Conservation (phyloP, 352 stramenopile genomes). For the Blastocystis sp. region DNA sequence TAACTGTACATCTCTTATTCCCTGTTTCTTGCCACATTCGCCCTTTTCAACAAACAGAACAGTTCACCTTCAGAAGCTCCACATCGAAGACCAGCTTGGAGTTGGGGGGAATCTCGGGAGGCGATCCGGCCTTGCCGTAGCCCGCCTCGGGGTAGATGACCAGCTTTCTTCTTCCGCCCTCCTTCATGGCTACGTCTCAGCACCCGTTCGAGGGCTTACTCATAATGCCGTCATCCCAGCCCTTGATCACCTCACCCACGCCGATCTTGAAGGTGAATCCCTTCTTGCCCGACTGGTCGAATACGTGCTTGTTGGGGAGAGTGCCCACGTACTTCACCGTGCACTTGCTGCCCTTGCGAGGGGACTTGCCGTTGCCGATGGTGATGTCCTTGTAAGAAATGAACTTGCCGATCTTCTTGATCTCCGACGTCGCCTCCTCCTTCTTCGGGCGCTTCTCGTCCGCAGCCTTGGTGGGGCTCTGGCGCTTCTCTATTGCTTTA, state of each 20-base stretch:
- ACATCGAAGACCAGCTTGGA: constrained; percentile 86
- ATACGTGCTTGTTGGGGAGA: constrained; percentile 70
- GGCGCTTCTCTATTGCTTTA: constrained; percentile 41
- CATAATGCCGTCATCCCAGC: constrained; percentile 84
- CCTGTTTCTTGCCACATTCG: constrained; percentile 38
- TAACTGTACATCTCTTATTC: constrained; percentile 17
- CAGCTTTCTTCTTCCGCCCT: constrained; percentile 73
- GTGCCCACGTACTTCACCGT: constrained; percentile 70
- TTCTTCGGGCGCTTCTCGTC: constrained; percentile 60
- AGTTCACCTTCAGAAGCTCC: constrained; percentile 79
- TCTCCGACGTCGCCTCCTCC: not conserved
- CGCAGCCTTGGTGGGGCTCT: not conserved
- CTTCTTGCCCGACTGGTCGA: constrained; percentile 69
- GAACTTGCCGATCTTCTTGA: constrained; percentile 68
- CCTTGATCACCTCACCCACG: constrained; percentile 79
- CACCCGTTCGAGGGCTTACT: not conserved
- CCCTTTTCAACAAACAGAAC: constrained; percentile 5
- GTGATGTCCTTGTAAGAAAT: constrained; percentile 69
- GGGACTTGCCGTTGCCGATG: constrained; percentile 52
- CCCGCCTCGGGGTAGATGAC: constrained; percentile 81
- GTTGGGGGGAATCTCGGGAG: constrained; percentile 82
- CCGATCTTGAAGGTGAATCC: constrained; percentile 72
- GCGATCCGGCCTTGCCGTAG: constrained; percentile 81
- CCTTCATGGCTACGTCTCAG: constrained; percentile 58
- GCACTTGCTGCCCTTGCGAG: constrained; percentile 65